Evolutionary conservation across 306 rosid genomes (phyloP).

Genomic region (Gastrolobium villosum): DNA sequence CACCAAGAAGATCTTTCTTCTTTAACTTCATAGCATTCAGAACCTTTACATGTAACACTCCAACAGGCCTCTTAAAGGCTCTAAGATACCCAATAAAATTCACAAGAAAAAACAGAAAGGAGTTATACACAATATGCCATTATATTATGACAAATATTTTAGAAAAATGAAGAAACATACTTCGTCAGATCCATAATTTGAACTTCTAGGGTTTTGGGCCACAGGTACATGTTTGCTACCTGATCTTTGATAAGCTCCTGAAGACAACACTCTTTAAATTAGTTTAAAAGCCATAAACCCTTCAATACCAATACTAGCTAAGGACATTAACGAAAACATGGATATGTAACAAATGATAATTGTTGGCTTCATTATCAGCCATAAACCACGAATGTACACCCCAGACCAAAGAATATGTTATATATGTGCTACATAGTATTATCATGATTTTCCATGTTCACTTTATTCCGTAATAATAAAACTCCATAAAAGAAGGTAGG

Average conservation of each 20-base stretch:
- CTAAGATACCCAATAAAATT: conserved; percentile 57
- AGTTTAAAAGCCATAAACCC: conserved; percentile 37
- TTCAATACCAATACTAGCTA: conserved; percentile 39
- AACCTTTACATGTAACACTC: conserved; percentile 83
- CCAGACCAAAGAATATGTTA: conserved; percentile 6
- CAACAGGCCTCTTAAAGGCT: conserved; percentile 86
- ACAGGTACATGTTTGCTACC: conserved; percentile 89
- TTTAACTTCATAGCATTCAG: conserved; percentile 74
- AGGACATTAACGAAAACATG: conserved; percentile 5
- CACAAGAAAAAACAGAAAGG: conserved; percentile 44
- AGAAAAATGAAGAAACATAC: conserved; percentile 60
- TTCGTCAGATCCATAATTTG: conserved; percentile 73
- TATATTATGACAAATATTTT: conserved; percentile 8
- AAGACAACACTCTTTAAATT: conserved; percentile 39
- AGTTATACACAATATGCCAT: conserved; percentile 35
- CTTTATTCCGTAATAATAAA: conserved; percentile 15
- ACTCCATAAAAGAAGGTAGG: conserved; percentile 9
- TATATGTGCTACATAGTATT: conserved; percentile 22
- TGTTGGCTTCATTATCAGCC: background rate
- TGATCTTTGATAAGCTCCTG: conserved; percentile 88
- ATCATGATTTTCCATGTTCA: background rate
- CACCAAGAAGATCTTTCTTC: conserved; percentile 90
- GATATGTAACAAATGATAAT: conserved; percentile 6
- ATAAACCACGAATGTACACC: conserved; percentile 16
- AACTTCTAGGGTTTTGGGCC: conserved; percentile 94